These are phyloP conservation scores for Monosporascus sp. DNA, from an alignment of 2,329 filamentous ascomycete genomes.

Conservation along the genomic window DNA sequence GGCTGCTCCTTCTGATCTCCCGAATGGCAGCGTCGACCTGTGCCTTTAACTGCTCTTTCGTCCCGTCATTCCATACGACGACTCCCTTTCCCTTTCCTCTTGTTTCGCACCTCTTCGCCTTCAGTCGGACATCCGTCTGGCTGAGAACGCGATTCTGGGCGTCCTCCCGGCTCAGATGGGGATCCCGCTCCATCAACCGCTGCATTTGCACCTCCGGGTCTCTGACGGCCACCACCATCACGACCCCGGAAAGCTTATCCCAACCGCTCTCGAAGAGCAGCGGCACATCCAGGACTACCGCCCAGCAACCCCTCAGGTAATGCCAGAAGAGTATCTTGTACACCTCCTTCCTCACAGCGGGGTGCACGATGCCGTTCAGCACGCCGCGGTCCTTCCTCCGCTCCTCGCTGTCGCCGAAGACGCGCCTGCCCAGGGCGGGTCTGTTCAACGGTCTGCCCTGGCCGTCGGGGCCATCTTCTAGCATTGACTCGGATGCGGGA, in stretches of 20 bases:
- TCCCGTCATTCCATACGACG: constrained; percentile 87
- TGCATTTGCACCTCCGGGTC: constrained; percentile 80
- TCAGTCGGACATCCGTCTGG: constrained; percentile 80
- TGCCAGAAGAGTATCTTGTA: constrained; percentile 66
- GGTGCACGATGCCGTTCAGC: constrained; percentile 89
- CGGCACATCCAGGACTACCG: constrained; percentile 87
- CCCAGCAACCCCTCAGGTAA: constrained; percentile 76
- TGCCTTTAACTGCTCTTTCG: constrained; percentile 61
- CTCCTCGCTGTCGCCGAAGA: constrained; percentile 77
- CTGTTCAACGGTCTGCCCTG: constrained; percentile 76
- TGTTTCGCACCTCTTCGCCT: constrained; percentile 69
- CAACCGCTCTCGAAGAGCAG: constrained; percentile 85
- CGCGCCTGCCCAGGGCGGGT: constrained; percentile 74
- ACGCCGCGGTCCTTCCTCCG: constrained; percentile 66
- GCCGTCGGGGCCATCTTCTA: constrained; percentile 50
- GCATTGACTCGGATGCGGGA: constrained; percentile 46
- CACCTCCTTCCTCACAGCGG: constrained; percentile 80
- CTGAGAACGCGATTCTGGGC: constrained; percentile 80
- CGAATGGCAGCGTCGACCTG: constrained; percentile 64
- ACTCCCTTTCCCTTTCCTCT: constrained; percentile 62
- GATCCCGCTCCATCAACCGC: constrained; percentile 69
- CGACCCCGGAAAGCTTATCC: constrained; percentile 78
- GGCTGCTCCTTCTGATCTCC: constrained; percentile 58
- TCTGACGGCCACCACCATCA: constrained; percentile 79
- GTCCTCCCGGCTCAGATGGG: constrained; percentile 76